Evolutionary conservation across 129 eudicot genomes (phyloP).

Genomic region (Chrysanthemum seticuspe): DNA sequence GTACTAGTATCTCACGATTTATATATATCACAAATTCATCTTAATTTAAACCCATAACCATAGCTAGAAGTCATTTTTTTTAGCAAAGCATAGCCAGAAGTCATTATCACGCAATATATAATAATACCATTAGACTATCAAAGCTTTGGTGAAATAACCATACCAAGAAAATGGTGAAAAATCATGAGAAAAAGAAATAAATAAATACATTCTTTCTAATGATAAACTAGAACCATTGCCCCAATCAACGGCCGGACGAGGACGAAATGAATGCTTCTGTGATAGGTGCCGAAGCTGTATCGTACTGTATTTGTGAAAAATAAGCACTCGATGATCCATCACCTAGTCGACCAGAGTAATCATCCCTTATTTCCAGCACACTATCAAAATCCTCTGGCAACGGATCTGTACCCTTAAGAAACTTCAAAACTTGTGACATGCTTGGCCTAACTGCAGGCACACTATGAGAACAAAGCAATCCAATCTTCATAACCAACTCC

Average conservation of each 20-base stretch:
- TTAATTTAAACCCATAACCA: too few species aligned
- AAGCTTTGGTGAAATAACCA: neutral
- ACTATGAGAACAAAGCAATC: slow-evolving; percentile 33
- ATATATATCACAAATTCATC: too few species aligned
- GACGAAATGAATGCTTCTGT: slow-evolving; percentile 20
- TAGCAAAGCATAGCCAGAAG: too few species aligned
- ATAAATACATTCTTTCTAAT: slow-evolving; percentile 1
- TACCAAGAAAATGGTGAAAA: neutral
- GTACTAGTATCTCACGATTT: too few species aligned
- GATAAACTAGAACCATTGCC: neutral
- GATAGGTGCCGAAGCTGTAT: slow-evolving; percentile 30
- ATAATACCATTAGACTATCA: too few species aligned
- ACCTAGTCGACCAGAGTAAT: slow-evolving; percentile 32
- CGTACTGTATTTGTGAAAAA: slow-evolving; percentile 29
- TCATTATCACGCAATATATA: too few species aligned
- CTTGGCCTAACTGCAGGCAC: slow-evolving; percentile 35
- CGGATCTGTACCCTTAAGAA: slow-evolving; percentile 18
- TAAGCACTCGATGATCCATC: slow-evolving; percentile 24
- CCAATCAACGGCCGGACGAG: slow-evolving; percentile 29
- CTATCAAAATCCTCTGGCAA: slow-evolving; percentile 33
- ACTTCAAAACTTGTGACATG: neutral
- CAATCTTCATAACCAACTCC: slow-evolving; percentile 37
- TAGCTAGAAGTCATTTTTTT: too few species aligned
- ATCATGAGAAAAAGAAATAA: slow-evolving; percentile 16
- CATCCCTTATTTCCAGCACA: slow-evolving; percentile 31